Evolutionary conservation across 2,329 filamentous ascomycete species (phyloP).

Genomic region (Exophiala sp.): DNA sequence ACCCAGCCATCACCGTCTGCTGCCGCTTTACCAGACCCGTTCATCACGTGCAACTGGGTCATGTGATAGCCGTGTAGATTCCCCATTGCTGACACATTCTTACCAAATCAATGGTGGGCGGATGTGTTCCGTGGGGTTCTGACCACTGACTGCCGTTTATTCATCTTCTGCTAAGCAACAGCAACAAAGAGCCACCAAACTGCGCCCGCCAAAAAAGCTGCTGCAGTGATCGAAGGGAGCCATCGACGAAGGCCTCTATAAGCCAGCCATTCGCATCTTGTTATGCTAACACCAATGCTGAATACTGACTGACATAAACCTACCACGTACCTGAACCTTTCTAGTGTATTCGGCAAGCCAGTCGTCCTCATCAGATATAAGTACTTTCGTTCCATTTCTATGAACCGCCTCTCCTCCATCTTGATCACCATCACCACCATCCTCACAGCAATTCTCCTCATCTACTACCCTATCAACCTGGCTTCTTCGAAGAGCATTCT

Average conservation of each 20-base stretch:
- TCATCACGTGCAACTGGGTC: too few species aligned
- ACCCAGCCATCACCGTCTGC: too few species aligned
- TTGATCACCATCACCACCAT: conserved; percentile 23
- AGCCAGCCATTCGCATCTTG: neutral
- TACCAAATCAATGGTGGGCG: conserved; percentile 16
- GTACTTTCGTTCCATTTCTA: conserved; percentile 8
- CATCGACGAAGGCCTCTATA: neutral
- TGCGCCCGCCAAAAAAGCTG: neutral
- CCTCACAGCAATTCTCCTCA: conserved; percentile 16
- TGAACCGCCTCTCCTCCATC: conserved; percentile 17
- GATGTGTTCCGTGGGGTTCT: conserved; percentile 4
- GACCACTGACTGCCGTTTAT: neutral
- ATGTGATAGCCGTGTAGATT: too few species aligned
- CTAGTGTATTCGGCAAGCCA: conserved; percentile 16
- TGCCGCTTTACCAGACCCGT: too few species aligned
- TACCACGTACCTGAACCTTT: conserved; percentile 4
- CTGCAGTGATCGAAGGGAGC: neutral
- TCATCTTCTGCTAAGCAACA: neutral
- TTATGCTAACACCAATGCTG: neutral
- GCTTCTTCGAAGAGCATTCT: conserved; percentile 17
- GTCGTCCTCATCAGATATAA: conserved; percentile 13
- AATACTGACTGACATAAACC: neutral
- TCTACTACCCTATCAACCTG: conserved; percentile 17
- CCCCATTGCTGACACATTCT: conserved; percentile 27
- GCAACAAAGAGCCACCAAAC: neutral